Conservation (phyloP, 192 early-diverging fungal genomes). For the Linnemannia hyalina region DNA sequence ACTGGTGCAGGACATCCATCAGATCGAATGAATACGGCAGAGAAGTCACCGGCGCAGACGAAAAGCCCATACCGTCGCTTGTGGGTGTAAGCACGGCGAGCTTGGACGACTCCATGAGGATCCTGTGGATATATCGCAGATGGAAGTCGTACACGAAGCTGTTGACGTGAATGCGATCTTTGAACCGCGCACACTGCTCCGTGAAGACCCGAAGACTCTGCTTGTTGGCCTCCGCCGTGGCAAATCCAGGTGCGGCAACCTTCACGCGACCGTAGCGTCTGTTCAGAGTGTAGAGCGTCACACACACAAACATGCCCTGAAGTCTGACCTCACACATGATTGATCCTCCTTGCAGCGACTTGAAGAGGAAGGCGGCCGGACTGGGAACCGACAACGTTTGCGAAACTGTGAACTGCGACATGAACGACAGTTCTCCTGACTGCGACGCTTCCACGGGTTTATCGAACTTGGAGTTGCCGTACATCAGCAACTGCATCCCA, state of each 20-base stretch:
- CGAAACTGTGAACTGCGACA: conserved; percentile 60
- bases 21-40: conserved; percentile 60
- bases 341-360: conserved; percentile 66
- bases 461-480: conserved; percentile 59
- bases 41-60: conserved; percentile 6
- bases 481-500: conserved; percentile 72
- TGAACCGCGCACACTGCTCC: conserved; percentile 70
- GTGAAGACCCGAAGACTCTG: conserved; percentile 65
- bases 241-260: conserved; percentile 53
- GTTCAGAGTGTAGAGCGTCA: conserved; percentile 70
- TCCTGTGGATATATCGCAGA: conserved; percentile 63
- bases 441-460: conserved; percentile 48
- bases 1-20: conserved; percentile 62
- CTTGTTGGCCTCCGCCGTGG: conserved; percentile 53
- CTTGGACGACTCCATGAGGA: conserved; percentile 58
- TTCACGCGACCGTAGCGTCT: conserved; percentile 64
- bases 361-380: conserved; percentile 66
- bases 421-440: conserved; percentile 51
- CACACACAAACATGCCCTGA: conserved; percentile 68
- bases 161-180: conserved; percentile 70
- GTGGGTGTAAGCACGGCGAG: neutral
- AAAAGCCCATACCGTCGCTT: neutral
- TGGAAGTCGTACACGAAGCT: conserved; percentile 75
- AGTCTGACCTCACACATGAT: conserved; percentile 72
- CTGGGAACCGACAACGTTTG: conserved; percentile 55